A percentile compares a stretch with the other conserved stretches of the same genome.
phyloP scores from a whole-genome alignment of 2,329 filamentous ascomycete species.

The Huntiella savannae region DNA sequence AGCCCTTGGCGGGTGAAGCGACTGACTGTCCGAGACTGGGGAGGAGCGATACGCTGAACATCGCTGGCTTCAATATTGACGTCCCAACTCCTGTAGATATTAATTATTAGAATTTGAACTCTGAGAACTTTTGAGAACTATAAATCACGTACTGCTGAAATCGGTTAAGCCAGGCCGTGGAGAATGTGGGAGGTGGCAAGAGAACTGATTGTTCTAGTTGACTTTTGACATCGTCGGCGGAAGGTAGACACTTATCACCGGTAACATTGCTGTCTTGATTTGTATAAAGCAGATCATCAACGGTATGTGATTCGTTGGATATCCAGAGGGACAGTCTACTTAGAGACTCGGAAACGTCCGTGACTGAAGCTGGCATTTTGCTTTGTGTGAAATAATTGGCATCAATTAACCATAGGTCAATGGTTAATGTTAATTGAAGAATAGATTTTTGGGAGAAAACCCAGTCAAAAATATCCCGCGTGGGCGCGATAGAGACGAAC shows the following conservation, averaged over 20 bases:
- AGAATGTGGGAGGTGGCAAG: constrained; percentile 61
- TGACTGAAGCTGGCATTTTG: too few relatives aligned
- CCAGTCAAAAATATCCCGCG: too few relatives aligned
- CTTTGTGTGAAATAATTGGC: too few relatives aligned
- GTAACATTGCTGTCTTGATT: background rate
- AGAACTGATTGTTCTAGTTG: constrained; percentile 62
- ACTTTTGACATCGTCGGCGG: constrained; percentile 42
- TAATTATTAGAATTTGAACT: background rate
- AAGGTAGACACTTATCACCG: too few relatives aligned
- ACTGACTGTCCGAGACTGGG: constrained; percentile 85
- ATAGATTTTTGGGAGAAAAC: too few relatives aligned
- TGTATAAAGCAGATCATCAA: constrained; percentile 8
- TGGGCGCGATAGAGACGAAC: too few relatives aligned
- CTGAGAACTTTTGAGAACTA: background rate
- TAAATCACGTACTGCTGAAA: constrained; percentile 48
- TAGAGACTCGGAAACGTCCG: background rate
- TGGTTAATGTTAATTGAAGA: too few relatives aligned
- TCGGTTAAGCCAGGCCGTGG: constrained; percentile 66
- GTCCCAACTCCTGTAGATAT: constrained; percentile 44
- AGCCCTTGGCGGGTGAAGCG: constrained; percentile 81
- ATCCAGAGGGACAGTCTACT: constrained; percentile 3
- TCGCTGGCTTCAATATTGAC: constrained; percentile 60
- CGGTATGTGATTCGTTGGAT: constrained; percentile 2
- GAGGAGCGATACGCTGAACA: constrained; percentile 71
- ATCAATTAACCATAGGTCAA: too few relatives aligned